Conservation (phyloP, 73 alveolate species). For the Diophrys appendiculata region DNA sequence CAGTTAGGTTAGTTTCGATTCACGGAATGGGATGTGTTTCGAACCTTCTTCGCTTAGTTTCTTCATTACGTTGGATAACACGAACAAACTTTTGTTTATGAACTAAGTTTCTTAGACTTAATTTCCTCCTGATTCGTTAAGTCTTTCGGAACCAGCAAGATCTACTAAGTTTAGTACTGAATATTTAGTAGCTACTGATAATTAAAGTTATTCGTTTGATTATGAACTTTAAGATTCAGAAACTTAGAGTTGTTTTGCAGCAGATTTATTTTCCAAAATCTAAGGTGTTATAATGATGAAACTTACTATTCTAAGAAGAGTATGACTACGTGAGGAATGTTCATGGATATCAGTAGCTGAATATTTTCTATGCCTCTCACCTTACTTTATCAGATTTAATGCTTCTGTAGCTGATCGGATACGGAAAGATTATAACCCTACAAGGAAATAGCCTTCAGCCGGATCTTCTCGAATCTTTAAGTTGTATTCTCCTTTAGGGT, state of each 20-base stretch:
- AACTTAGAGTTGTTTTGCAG: not conserved
- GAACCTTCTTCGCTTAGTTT: constrained; percentile 86
- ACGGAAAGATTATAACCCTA: constrained; percentile 77
- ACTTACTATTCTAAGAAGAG: constrained; percentile 80
- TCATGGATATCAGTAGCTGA: constrained; percentile 92
- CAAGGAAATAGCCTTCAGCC: constrained; percentile 75
- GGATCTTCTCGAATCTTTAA: constrained; percentile 67
- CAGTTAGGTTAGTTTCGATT: constrained; percentile 88
- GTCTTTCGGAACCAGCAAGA: constrained; percentile 97
- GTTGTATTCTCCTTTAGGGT: constrained; percentile 57
- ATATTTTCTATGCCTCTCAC: constrained; percentile 90
- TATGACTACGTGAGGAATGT: constrained; percentile 91
- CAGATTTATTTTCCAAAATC: not conserved
- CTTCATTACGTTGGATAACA: constrained; percentile 83
- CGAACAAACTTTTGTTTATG: constrained; percentile 81
- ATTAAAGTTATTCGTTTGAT: not conserved
- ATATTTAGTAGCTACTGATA: constrained; percentile 12
- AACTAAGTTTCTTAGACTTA: constrained; percentile 78
- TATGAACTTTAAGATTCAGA: not conserved
- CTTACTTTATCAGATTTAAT: constrained; percentile 73
- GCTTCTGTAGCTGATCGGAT: constrained; percentile 85
- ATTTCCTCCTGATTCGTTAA: constrained; percentile 80
- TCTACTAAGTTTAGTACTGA: constrained; percentile 86
- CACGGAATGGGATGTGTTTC: constrained; percentile 91
- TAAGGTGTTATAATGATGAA: not conserved